Evolutionary conservation across 2,329 filamentous ascomycete species (phyloP), one percentile per base, ranked within the genome.

Genomic region (Curvularia lunata): DNA sequence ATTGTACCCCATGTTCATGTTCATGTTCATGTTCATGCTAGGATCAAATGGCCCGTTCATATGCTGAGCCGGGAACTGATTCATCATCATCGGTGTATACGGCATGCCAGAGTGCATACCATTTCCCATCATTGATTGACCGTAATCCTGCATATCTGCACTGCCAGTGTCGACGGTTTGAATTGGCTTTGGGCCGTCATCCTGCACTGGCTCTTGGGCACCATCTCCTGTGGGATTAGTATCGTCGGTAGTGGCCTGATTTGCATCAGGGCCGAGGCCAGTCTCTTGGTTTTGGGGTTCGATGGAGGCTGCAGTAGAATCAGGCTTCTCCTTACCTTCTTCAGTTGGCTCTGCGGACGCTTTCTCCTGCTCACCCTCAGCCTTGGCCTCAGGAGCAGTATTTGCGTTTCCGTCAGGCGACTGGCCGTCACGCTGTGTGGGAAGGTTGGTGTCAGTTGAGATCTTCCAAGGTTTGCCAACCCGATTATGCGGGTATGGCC

Each of bases 21-120:
- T 77, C 74, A 62, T 79, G 73, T 71, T 77, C 74, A 63, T 79
- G 73, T 71, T 77, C 65, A 70, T 69, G 50, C 72, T 77, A 42
- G 77, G 65, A 52, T 75, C 75, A 62, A 76, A 74, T 54, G 76
- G 70, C 43, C 74, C 68, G 59, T 78, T 75, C 64, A 79, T 76
- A 49, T 74, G 63, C 65, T 89, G 52, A 70, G 88, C 84, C 69
- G 84, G 81, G 76, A 84, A 86, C 63, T 72, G 67, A 56, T 72
- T 72, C 68, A 75, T 74, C 70, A 75, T 74, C 25, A 65, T 69
- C 30, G 65, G 63, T 37, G 53, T 43, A 38, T 65, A 71, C 38
- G 62, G 54, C 58, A 66, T 61, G 40, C 66, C 64, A 10, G 62
- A 50, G n/a, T 67, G 65, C 65, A 73, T 73, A 18, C 61, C 67